Evolutionary conservation across 768 basidiomycete genomes (phyloP), one percentile per base, ranked within the genome.

Genomic region (Mycena olivaceomarginata): DNA sequence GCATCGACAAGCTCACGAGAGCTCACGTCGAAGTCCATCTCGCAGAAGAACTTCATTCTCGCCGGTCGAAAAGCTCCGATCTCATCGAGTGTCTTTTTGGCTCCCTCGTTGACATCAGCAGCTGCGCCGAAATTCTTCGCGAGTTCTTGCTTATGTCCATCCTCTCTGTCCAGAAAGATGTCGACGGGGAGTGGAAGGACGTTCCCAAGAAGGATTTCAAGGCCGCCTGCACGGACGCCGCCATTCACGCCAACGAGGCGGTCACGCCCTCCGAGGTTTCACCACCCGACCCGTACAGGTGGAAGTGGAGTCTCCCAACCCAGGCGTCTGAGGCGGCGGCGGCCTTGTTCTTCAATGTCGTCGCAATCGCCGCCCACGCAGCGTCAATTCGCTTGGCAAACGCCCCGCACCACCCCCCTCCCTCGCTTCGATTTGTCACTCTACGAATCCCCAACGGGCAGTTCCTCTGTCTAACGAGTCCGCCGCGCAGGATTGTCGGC

Each of bases 291-390:
- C 64, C 20, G 40, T 67, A 73, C 67, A 51, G 41, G 40, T 75
- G 74, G 74, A 69, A 60, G 48, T 75, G 74, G 74, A 15, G 37
- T 41, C 67, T 75, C 8, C 37, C 45, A n/a, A 22, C 41, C 48
- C 25, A 69, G 37, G 67, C 67, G 15, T 69, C 74, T 41, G 74
- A 75, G 66, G 22, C 59, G n/a, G 57, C 66, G 22, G n/a, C 67
- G 48, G 67, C 67, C 6, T 9, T 75, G 12, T 75, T 75, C 39
- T 41, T 75, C 20, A 75, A 75, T 39, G 67, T 68, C 7, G 60
- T 75, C 48, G 65, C 74, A 16, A 75, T 75, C 48, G 66, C 67
- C 3, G 67, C 67, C 60, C 65, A 68, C 45, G 74, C 67, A 69
- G 74, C 74, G n/a, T 15, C 67, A 2, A 60, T 75, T 63, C 74